These are phyloP conservation scores for Parachlorella kessleri DNA, from an alignment of 139 green algal genomes.

Conservation along the genomic window DNA sequence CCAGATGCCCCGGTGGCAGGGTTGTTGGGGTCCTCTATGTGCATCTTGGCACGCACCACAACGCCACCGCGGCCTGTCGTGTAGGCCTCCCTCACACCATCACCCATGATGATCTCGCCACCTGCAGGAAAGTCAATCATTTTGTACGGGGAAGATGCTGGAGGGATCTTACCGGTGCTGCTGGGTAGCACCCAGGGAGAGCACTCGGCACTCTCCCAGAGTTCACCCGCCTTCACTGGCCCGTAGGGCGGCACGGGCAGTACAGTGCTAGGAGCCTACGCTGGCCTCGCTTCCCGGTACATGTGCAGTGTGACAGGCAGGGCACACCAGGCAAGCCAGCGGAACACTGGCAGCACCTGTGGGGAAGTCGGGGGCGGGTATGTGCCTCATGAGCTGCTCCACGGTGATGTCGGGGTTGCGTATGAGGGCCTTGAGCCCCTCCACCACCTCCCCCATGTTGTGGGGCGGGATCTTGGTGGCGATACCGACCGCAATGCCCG, in stretches of 20 bases:
- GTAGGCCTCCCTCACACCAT: constrained; percentile 67
- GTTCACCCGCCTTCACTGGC: no score
- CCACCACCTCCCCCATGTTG: constrained; percentile 94
- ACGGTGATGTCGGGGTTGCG: constrained; percentile 78
- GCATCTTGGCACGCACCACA: constrained; percentile 64
- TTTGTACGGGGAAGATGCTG: no score
- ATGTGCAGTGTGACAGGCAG: no score
- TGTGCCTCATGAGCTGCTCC: constrained; percentile 80
- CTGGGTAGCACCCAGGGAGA: no score
- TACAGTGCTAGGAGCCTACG: no score
- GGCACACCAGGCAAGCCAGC: no score
- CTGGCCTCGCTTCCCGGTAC: no score
- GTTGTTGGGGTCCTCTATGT: constrained; percentile 64
- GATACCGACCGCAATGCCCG: constrained; percentile 96
- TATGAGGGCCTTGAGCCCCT: constrained; percentile 77
- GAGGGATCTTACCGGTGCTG: no score
- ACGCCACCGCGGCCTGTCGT: constrained; percentile 73
- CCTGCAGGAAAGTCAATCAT: constrained; percentile 41
- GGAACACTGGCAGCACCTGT: no score
- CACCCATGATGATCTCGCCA: constrained; percentile 61
- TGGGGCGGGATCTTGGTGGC: constrained; percentile 96
- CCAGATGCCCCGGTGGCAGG: background rate
- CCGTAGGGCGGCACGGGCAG: no score
- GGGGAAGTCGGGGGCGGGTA: constrained; percentile 95
- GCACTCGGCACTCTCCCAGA: no score